Evolutionary conservation across 2,329 filamentous ascomycete genomes (phyloP), one percentile per base, ranked within the genome.

Genomic region (Hirsutella rhossiliensis): DNA sequence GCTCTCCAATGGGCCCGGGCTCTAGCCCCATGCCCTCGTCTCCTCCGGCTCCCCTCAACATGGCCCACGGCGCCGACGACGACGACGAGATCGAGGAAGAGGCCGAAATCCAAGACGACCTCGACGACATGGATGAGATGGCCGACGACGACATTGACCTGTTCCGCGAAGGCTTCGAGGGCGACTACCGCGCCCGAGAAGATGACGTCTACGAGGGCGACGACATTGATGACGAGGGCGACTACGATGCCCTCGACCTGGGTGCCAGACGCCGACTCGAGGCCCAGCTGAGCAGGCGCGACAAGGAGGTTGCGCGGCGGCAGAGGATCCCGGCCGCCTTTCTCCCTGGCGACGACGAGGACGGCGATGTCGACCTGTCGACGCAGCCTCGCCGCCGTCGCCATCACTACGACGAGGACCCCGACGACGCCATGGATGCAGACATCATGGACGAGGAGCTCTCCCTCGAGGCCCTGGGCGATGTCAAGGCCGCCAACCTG

Each of bases 381-480:
- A 80, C 82, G 23, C 88, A 94, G 62, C 87, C 86, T 19, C 81
- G 89, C 44, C 80, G 90, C 52, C 81, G 87, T 43, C 80, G 92
- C 53, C 86, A 92, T 63, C 79, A 84, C 54, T 98, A 97, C 58
- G 92, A 98, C 51, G 94, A 98, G 64, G 88, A 95, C 36, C 81
- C 83, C 12, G 89, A 96, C 52, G 89, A 95, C 52, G 84, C 89
- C 48, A 88, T 95, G 80, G 86, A 82, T 46, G 86, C 84, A 40
- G 87, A 96, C 57, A 88, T 95, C 50, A 90, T 97, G 85, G 86
- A 94, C 50, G 90, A 94, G 62, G 89, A 97, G 62, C 76, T 98
- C 18, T 89, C 89, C 2, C 76, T 97, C 0, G 90, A 97, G 64
- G 87, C 87, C 12, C 72, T 98, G 37, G 80, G 85, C 49, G 92